These are phyloP conservation scores for Trametes cingulata DNA, from an alignment of 768 basidiomycete genomes.

Conservation along the genomic window DNA sequence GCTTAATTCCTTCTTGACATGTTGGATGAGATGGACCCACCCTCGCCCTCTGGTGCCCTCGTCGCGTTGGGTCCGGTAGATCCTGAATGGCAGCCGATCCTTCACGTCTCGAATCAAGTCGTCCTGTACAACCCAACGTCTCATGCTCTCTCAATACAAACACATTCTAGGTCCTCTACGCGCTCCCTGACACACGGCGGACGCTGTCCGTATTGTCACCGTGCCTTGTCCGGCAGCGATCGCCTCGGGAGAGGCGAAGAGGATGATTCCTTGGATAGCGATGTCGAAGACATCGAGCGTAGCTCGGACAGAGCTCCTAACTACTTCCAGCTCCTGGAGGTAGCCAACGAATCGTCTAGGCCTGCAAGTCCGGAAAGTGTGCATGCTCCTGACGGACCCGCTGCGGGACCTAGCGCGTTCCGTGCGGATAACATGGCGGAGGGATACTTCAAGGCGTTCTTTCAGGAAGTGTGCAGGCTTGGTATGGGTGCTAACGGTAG, in stretches of 20 bases:
- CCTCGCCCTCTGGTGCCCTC: conserved; percentile 17
- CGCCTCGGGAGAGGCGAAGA: conserved; percentile 14
- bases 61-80: conserved; percentile 29
- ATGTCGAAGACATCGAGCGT: conserved; percentile 36
- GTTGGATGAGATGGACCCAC: conserved; percentile 19
- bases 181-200: conserved; percentile 22
- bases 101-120: conserved; percentile 82
- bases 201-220: conserved; percentile 76
- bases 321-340: conserved; percentile 78
- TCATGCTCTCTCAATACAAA: conserved; percentile 73
- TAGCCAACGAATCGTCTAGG: conserved; percentile 59
- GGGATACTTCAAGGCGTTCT: conserved; percentile 92
- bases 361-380: conserved; percentile 30
- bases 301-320: conserved; percentile 61
- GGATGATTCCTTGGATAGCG: conserved; percentile 25
- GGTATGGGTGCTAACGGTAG: conserved; percentile 96
- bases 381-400: neutral
- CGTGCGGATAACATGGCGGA: conserved; percentile 78
- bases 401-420: conserved; percentile 43
- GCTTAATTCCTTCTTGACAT: conserved; percentile 1
- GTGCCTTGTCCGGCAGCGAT: conserved; percentile 47
- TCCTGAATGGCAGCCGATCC: conserved; percentile 72
- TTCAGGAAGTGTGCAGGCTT: conserved; percentile 82
- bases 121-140: conserved; percentile 86
- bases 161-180: conserved; percentile 24